phyloP scores from a whole-genome alignment of 371 early-diverging fungal species.

The Mortierella sp. region DNA sequence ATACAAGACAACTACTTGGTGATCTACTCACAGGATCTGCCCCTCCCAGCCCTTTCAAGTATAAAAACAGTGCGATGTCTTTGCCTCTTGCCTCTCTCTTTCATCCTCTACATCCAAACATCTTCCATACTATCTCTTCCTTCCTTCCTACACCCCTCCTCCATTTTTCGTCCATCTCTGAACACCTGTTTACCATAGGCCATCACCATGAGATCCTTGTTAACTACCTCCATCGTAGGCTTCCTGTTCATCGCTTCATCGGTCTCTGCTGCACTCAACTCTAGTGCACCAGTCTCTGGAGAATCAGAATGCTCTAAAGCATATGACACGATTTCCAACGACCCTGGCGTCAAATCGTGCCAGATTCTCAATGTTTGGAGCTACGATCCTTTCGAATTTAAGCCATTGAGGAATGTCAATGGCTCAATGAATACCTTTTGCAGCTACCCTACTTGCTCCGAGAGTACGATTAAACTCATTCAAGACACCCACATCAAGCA shows the following conservation, averaged over 20 bases:
- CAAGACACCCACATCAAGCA: constrained; percentile 33
- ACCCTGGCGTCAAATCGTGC: constrained; percentile 37
- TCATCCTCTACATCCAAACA: no score
- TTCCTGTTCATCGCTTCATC: constrained; percentile 1
- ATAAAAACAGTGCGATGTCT: no score
- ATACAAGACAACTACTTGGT: no score
- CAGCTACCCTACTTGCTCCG: constrained; percentile 23
- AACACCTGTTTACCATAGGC: constrained; percentile 5
- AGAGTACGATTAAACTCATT: constrained; percentile 22
- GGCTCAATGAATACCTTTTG: constrained; percentile 24
- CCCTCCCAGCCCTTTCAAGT: no score
- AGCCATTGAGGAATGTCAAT: constrained; percentile 23
- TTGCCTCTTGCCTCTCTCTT: no score
- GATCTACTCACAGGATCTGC: no score
- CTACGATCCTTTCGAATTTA: constrained; percentile 8
- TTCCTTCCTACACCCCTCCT: no score
- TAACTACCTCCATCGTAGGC: no score
- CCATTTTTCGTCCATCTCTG: constrained; percentile 6
- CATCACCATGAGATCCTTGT: no score
- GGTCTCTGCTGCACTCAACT: constrained; percentile 11
- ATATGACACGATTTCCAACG: constrained; percentile 15
- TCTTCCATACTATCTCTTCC: no score
- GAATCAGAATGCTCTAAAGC: constrained; percentile 20
- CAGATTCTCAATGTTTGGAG: constrained; percentile 20
- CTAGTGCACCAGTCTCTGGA: no score